phyloP scores from a whole-genome alignment of 2,329 filamentous ascomycete genomes.

The Fusarium mundagurra region DNA sequence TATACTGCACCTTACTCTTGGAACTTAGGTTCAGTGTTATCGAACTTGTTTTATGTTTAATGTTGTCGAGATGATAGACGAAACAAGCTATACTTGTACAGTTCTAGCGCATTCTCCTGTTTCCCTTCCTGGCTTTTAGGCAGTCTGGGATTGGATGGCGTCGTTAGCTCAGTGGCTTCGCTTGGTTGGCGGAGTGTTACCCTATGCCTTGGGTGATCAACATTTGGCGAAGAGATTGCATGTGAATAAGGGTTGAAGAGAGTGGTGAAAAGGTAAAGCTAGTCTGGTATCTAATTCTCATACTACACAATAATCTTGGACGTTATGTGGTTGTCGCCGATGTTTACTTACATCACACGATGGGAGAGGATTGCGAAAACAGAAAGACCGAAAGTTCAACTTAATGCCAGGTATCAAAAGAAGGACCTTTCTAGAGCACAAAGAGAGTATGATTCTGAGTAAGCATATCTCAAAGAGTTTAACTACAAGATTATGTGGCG shows the following conservation, averaged over 20 bases:
- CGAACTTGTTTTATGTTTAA: too few relatives aligned
- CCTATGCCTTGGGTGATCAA: neutral
- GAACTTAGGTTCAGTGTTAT: too few relatives aligned
- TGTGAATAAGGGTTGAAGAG: too few relatives aligned
- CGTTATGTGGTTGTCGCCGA: rapidly evolving
- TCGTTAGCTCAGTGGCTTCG: neutral
- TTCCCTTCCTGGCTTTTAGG: slow-evolving; percentile 7
- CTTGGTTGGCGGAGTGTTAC: neutral
- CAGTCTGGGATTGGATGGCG: slow-evolving; percentile 10
- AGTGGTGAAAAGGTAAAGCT: too few relatives aligned
- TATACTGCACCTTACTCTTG: neutral
- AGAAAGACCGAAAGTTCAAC: rapidly evolving
- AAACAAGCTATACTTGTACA: slow-evolving; percentile 5
- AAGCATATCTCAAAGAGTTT: rapidly evolving
- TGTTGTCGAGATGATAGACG: neutral
- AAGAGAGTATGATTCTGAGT: rapidly evolving
- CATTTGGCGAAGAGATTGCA: neutral
- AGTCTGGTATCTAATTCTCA: rapidly evolving
- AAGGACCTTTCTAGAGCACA: neutral
- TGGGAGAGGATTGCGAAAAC: too few relatives aligned
- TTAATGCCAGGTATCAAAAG: rapidly evolving
- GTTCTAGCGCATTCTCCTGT: slow-evolving; percentile 2
- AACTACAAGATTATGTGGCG: neutral
- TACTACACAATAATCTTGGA: rapidly evolving
- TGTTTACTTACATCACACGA: rapidly evolving